Percentiles rank a stretch among this genome's conserved stretches.
phyloP scores from a whole-genome alignment of 176 grass and related monocot species.

The Puya raimondii region DNA sequence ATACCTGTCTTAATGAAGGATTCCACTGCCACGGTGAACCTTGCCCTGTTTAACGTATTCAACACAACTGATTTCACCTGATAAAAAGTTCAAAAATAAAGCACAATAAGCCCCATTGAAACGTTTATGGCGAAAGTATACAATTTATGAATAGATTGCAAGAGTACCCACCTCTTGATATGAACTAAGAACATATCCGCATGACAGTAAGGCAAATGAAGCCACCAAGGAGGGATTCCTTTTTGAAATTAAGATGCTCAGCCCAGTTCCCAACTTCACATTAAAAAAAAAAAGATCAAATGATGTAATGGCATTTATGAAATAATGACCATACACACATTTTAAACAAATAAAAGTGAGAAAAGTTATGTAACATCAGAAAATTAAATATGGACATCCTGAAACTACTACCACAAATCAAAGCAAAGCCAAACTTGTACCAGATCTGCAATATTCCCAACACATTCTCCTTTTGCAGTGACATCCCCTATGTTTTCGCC shows the following conservation, averaged over 20 bases:
- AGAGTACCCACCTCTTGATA: conserved; percentile 71
- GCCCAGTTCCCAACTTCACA: conserved; percentile 83
- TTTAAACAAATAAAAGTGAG: no score
- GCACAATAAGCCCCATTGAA: conserved; percentile 2
- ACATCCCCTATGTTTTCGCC: conserved; percentile 99
- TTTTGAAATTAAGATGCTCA: conserved; percentile 95
- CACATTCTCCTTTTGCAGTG: conserved; percentile 97
- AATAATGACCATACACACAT: neutral
- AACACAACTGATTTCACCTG: conserved; percentile 97
- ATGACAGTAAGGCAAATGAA: conserved; percentile 81
- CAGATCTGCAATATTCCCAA: conserved; percentile 93
- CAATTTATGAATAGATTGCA: conserved; percentile 5
- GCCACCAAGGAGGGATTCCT: conserved; percentile 79
- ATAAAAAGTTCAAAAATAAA: conserved; percentile 28
- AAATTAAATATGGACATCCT: no score
- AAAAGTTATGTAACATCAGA: no score
- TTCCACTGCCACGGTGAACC: conserved; percentile 94
- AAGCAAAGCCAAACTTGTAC: conserved; percentile 27
- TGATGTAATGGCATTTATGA: neutral
- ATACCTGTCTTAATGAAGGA: conserved; percentile 97
- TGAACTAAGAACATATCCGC: conserved; percentile 86
- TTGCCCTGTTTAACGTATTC: conserved; percentile 92
- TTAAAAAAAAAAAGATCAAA: conserved; percentile 16
- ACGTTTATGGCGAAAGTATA: neutral
- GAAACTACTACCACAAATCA: neutral